phyloP scores from a whole-genome alignment of 176 grass and related monocot genomes.

The Areca catechu region DNA sequence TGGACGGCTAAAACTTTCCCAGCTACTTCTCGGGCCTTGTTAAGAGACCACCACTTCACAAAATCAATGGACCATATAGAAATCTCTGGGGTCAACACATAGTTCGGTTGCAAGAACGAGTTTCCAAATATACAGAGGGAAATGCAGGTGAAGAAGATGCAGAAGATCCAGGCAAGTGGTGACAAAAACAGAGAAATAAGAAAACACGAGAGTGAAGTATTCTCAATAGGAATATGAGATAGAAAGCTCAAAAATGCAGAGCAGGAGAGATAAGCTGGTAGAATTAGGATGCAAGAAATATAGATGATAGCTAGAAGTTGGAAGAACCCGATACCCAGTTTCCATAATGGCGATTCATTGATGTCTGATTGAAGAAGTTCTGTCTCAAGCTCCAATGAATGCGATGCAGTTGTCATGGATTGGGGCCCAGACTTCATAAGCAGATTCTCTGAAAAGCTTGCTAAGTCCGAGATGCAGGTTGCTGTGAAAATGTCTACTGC shows the following conservation, averaged over 20 bases:
- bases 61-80: constrained; percentile 61
- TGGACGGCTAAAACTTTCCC: constrained; percentile 53
- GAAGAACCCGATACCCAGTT: constrained; percentile 33
- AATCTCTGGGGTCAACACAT: constrained; percentile 49
- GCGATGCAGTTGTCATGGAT: constrained; percentile 14
- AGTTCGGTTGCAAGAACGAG: constrained; percentile 60
- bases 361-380: constrained; percentile 9
- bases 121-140: constrained; percentile 48
- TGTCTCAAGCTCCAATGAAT: constrained; percentile 23
- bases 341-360: constrained; percentile 15
- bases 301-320: constrained; percentile 46
- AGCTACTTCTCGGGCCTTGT: constrained; percentile 47
- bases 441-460: constrained; percentile 47
- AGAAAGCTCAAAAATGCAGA: constrained; percentile 29
- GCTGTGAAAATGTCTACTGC: constrained; percentile 70
- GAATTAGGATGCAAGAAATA: constrained; percentile 46
- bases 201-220: constrained; percentile 31
- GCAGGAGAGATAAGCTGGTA: constrained; percentile 50
- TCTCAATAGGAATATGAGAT: constrained; percentile 16
- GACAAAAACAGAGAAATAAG: constrained; percentile 38
- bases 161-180: constrained; percentile 59
- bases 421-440: constrained; percentile 28
- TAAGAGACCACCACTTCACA: constrained; percentile 73
- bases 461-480: constrained; percentile 53
- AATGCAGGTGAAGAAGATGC: constrained; percentile 43